Evolutionary conservation across 305 asterid species (phyloP), one percentile per base, ranked within the genome.

Genomic region (Fraxinus ornus): DNA sequence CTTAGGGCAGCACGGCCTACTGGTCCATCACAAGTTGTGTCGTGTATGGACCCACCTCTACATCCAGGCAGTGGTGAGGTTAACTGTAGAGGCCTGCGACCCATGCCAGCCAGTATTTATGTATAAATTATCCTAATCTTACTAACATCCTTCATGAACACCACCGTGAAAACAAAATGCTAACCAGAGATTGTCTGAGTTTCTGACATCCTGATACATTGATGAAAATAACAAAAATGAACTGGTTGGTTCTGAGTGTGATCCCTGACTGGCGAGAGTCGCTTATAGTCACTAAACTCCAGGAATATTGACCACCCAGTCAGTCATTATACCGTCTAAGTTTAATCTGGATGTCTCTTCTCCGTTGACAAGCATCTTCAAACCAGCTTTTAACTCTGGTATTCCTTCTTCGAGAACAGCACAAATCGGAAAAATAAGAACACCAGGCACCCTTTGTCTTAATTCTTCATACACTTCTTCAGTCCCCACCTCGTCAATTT

Each of bases 331-430:
- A 72, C 79, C 83, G 1, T 91, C 93, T 84, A 92, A 66, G 39
- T 86, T 85, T 13, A 94, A 79, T 44, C 82, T 74, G 21, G 80
- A 70, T 17, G 86, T 66, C 72, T 90, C 92, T 66, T 88, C 89
- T 75, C 90, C 94, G 12, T 83, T 89, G 73, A 94, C 94, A 85
- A 96, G 97, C 92, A 76, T 86, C 88, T 89, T 93, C 35, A 93
- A 86, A 80, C 93, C 97, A 82, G 86, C 92, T 87, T 88, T 96
- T 39, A 96, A 85, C 88, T 92, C 95, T 1, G 85, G 26, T 77
- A 92, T 84, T 10, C 98, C 98, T 88, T 96, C 97, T 85, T 84
- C 98, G 76, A 96, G 81, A 82, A 93, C 97, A 76, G 99, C 99
- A 85, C 98, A 92, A 32, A 93, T 97, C n/a, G 98, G 94, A 73